Base-by-base conservation (phyloP, 2,329 filamentous ascomycete species). In the Paramyrothecium sp. region DNA sequence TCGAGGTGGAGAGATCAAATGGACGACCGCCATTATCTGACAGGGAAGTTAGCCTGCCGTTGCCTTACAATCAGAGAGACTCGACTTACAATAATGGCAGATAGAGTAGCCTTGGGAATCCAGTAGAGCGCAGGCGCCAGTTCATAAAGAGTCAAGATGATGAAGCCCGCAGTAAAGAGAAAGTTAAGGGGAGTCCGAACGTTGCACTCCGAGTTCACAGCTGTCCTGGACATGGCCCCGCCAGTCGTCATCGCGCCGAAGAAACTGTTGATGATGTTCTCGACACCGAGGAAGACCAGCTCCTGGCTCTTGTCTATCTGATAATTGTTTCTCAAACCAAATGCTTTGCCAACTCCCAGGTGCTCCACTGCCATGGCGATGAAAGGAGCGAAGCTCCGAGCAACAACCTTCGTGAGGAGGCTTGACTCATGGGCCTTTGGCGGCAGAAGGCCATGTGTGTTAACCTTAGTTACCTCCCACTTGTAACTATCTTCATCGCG, bases 141-240 rank as follows among this genome's bases (percentile, higher is more conserved):
- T 58, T 85, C 79, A 65, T 85, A 89, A 23, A 89, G 81, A 20
- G 81, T 84, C 2, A 89, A 69, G 8, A 89, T 72, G 19, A 89
- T 84, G 51, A 87, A 83, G 4, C 78, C 84, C 2, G 84, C 81
- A 0, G 86, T 87, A 55, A 89, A 75, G 21, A 86, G 62, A 4
- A 86, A 85, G 47, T 82, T 85, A 0, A 87, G 72, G 0, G 87
- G 87, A 7, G 83, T 86, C 59, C 80, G 81, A 64, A 89, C 86
- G 34, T 82, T 81, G 53, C 83, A 86, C 30, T 84, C 79, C 0
- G 84, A 87, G 73, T 89, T 89, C 65, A 89, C 85, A 10, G 87
- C 85, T 1, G 86, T 89, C 11, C 86, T 78, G 0, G 85, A 88
- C 82, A 89, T 88, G 60, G 85, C 86, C 22, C 85, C 87, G 13